Percentiles rank a stretch among this genome's conserved stretches.
phyloP scores from a whole-genome alignment of 345 rosid species.

The Balakata baccata region DNA sequence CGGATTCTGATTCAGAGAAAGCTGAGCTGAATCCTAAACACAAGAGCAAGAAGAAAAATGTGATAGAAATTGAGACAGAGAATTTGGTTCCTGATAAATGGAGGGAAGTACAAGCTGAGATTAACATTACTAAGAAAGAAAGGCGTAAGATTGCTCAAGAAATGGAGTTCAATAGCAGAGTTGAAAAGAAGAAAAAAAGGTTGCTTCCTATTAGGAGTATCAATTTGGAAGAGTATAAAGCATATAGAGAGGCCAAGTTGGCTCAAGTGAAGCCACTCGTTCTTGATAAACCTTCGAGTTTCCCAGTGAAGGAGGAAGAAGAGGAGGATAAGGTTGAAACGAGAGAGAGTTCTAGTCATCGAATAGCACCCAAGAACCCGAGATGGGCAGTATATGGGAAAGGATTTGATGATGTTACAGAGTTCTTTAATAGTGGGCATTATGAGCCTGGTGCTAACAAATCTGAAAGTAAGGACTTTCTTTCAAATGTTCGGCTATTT shows the following conservation, averaged over 20 bases:
- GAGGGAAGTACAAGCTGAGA: constrained; percentile 75
- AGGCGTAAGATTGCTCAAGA: constrained; percentile 74
- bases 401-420: constrained; percentile 74
- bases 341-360: constrained; percentile 28
- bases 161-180: constrained; percentile 65
- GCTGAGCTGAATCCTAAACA: neutral
- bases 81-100: constrained; percentile 85
- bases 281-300: constrained; percentile 52
- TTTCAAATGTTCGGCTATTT: neutral
- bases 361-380: constrained; percentile 72
- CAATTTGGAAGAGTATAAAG: constrained; percentile 55
- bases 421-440: constrained; percentile 54
- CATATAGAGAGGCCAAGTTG: constrained; percentile 63
- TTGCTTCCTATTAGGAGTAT: constrained; percentile 54
- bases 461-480: constrained; percentile 43
- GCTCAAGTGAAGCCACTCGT: constrained; percentile 56
- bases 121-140: constrained; percentile 77
- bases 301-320: constrained; percentile 15
- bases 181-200: constrained; percentile 68
- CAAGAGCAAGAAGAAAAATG: constrained; percentile 24
- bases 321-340: constrained; percentile 18
- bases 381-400: constrained; percentile 91
- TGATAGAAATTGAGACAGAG: constrained; percentile 40
- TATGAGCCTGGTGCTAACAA: constrained; percentile 57
- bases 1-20: neutral